phyloP scores from a whole-genome alignment of 2,329 filamentous ascomycete species.

The Penicillium janthinellum region DNA sequence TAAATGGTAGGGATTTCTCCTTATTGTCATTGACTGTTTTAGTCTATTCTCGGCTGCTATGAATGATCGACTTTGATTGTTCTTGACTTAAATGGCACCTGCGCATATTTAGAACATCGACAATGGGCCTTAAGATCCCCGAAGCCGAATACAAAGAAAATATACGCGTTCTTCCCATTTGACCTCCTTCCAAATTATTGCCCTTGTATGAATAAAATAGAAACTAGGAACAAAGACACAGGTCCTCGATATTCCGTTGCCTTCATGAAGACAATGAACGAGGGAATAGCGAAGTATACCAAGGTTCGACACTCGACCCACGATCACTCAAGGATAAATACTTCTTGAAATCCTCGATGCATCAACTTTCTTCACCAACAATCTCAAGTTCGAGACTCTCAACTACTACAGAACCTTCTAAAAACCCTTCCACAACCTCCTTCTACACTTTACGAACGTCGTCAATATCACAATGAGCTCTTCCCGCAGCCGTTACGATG shows the following conservation, averaged over 20 bases:
- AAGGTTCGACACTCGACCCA: neutral
- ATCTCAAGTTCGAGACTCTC: neutral
- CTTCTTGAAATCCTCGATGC: neutral
- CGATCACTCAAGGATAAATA: neutral
- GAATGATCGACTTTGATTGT: neutral
- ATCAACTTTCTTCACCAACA: neutral
- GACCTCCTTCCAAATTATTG: neutral
- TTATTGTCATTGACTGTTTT: neutral
- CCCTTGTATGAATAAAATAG: neutral
- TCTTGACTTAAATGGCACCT: neutral
- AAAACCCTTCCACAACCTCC: no score
- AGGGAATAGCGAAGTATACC: neutral
- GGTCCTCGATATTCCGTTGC: neutral
- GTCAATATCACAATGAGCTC: neutral
- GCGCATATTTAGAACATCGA: neutral
- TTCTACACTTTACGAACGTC: neutral
- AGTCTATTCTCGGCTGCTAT: no score
- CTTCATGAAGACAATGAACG: neutral
- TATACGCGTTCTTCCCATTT: neutral
- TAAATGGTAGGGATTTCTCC: no score
- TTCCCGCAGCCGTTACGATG: neutral
- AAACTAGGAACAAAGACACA: neutral
- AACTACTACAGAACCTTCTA: neutral
- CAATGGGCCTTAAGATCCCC: neutral
- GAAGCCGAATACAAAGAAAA: neutral